Conservation (phyloP, 2,329 filamentous ascomycete species). For the Pseudofabraea citricarpa region DNA sequence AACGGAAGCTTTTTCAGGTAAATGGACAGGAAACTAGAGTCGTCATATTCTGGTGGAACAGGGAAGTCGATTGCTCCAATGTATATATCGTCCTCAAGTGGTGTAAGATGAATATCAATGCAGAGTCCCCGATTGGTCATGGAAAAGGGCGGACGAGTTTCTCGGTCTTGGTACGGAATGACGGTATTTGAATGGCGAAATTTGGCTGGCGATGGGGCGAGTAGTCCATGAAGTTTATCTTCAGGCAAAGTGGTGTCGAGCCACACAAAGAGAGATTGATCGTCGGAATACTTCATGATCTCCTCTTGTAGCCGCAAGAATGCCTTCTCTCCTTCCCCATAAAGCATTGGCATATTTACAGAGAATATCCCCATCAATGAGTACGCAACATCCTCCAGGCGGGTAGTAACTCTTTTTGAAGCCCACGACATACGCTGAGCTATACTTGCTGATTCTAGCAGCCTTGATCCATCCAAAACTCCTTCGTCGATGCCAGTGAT, state of each 20-base stretch:
- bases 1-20: conserved; percentile 25
- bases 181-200: conserved; percentile 34
- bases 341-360: too few relatives aligned
- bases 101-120: background rate
- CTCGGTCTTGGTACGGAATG: conserved; percentile 28
- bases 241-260: background rate
- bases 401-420: too few relatives aligned
- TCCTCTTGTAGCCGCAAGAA: too few relatives aligned
- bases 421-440: too few relatives aligned
- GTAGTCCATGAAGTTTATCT: background rate
- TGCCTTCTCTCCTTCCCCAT: too few relatives aligned
- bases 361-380: too few relatives aligned
- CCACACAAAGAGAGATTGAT: conserved; percentile 30
- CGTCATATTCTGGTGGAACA: conserved; percentile 24
- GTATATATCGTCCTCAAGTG: conserved; percentile 13
- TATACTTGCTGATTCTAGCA: too few relatives aligned
- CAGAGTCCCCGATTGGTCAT: background rate
- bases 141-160: conserved; percentile 15
- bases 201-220: conserved; percentile 17
- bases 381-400: too few relatives aligned
- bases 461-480: too few relatives aligned
- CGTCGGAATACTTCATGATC: too few relatives aligned
- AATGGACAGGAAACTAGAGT: conserved; percentile 25
- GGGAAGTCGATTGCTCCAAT: conserved; percentile 30
- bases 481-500: too few relatives aligned